These are phyloP conservation scores for Orbilia ellipsospora DNA, from an alignment of 2,329 filamentous ascomycete species.

Conservation along the genomic window DNA sequence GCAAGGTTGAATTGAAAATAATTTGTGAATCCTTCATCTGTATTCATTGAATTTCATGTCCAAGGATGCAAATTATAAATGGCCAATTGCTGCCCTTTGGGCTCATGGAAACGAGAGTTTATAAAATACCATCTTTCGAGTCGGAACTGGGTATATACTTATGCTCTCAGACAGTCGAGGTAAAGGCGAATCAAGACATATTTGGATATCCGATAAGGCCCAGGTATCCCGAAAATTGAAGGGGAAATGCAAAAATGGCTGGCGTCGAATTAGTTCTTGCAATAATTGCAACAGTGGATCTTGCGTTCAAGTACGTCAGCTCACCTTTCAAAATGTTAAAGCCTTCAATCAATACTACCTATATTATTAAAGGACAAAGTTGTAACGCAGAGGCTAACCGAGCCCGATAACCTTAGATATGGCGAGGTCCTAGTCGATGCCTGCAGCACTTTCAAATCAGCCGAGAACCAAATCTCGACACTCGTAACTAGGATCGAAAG, in stretches of 20 bases:
- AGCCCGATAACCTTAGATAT: slow-evolving; percentile 42
- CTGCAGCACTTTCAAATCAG: slow-evolving; percentile 53
- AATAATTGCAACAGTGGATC: slow-evolving; percentile 53
- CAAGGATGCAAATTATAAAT: slow-evolving; percentile 6
- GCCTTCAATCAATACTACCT: slow-evolving; percentile 1
- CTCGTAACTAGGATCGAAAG: slow-evolving; percentile 55
- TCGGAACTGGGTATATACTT: not conserved
- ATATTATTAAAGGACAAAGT: not conserved
- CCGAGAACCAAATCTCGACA: slow-evolving; percentile 57
- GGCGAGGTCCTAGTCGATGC: slow-evolving; percentile 50
- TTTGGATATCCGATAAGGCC: no score
- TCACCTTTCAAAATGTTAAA: not conserved
- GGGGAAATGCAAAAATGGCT: slow-evolving; percentile 3
- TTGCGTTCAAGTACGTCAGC: slow-evolving; percentile 53
- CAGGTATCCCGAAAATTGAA: not conserved
- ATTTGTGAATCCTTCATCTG: slow-evolving; percentile 8
- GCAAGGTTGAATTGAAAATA: not conserved
- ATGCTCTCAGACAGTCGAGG: not conserved
- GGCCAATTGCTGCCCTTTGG: not conserved
- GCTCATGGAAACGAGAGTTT: not conserved
- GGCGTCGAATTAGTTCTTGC: slow-evolving; percentile 47
- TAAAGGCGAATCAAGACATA: no score
- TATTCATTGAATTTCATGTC: not conserved
- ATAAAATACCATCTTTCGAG: not conserved
- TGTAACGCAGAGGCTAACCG: slow-evolving; percentile 4